These are phyloP conservation scores for Chaetomium sp. DNA, from an alignment of 2,329 filamentous ascomycete genomes.

Conservation along the genomic window DNA sequence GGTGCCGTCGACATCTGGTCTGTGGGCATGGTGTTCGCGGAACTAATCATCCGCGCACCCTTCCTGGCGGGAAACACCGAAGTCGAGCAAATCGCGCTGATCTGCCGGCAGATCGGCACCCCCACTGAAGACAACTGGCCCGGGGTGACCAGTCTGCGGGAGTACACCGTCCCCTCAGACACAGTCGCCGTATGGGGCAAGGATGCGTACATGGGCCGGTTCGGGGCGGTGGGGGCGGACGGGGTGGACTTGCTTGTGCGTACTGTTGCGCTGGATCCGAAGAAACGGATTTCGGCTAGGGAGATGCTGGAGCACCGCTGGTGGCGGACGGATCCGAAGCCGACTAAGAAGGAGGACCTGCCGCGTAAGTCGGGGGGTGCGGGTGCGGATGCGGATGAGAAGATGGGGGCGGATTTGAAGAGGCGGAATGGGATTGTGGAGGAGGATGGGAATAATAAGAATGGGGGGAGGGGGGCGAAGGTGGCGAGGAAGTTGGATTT, in stretches of 20 bases:
- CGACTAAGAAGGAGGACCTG: slow-evolving; percentile 74
- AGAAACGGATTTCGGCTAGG: slow-evolving; percentile 69
- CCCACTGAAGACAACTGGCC: slow-evolving; percentile 95
- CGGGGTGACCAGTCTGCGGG: slow-evolving; percentile 72
- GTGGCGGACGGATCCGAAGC: slow-evolving; percentile 79
- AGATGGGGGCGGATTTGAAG: slow-evolving; percentile 77
- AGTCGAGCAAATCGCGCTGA: slow-evolving; percentile 76
- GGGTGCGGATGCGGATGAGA: slow-evolving; percentile 52
- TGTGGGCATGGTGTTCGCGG: slow-evolving; percentile 86
- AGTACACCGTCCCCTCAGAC: slow-evolving; percentile 60
- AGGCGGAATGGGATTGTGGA: slow-evolving; percentile 66
- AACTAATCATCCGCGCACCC: slow-evolving; percentile 75
- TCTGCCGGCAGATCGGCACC: slow-evolving; percentile 79
- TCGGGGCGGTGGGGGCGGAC: slow-evolving; percentile 71
- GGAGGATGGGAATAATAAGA: slow-evolving; percentile 45
- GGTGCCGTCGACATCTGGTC: slow-evolving; percentile 93
- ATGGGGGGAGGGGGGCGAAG: slow-evolving; percentile 53
- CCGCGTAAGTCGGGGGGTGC: slow-evolving; percentile 60
- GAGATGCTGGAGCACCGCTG: slow-evolving; percentile 76
- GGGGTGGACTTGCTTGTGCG: slow-evolving; percentile 85
- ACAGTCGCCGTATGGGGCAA: slow-evolving; percentile 55
- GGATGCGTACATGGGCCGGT: slow-evolving; percentile 68
- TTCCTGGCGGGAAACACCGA: slow-evolving; percentile 81
- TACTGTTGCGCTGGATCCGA: slow-evolving; percentile 81
- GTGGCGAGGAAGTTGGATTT: slow-evolving; percentile 82